These are phyloP conservation scores for Fraxinus floribunda DNA, from an alignment of 305 asterid species.

Conservation along the genomic window DNA sequence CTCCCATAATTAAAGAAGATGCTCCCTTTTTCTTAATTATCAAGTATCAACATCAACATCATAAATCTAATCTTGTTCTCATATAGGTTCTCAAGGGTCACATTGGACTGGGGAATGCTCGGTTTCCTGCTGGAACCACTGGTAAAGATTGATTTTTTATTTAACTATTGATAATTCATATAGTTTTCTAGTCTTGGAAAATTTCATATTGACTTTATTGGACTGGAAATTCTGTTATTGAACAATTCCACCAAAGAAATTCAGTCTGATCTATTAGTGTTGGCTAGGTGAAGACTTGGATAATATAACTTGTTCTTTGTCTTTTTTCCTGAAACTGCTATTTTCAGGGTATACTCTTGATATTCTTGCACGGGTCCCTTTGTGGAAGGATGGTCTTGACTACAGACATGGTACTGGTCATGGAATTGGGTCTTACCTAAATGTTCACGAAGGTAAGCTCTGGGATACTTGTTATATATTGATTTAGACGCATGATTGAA, in stretches of 20 bases:
- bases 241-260: constrained; percentile 12
- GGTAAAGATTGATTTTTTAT: constrained; percentile 47
- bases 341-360: constrained; percentile 78
- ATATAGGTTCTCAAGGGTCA: constrained; percentile 97
- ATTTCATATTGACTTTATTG: constrained; percentile 8
- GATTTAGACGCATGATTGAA: background rate
- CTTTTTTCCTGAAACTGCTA: constrained; percentile 22
- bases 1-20: background rate
- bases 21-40: background rate
- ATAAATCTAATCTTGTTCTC: background rate
- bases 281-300: constrained; percentile 21
- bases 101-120: constrained; percentile 81
- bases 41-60: background rate
- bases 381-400: constrained; percentile 97
- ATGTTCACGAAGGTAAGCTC: constrained; percentile 87
- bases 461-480: background rate
- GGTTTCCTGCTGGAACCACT: constrained; percentile 87
- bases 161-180: constrained; percentile 7
- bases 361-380: constrained; percentile 75
- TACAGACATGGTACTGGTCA: constrained; percentile 99
- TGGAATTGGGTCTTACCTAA: constrained; percentile 89
- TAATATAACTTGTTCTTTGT: background rate
- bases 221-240: background rate
- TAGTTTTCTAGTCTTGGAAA: background rate
- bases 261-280: constrained; percentile 10